Evolutionary conservation across 257 asterid genomes (phyloP), one percentile per base, ranked within the genome.

Genomic region (Solanum etuberosum): DNA sequence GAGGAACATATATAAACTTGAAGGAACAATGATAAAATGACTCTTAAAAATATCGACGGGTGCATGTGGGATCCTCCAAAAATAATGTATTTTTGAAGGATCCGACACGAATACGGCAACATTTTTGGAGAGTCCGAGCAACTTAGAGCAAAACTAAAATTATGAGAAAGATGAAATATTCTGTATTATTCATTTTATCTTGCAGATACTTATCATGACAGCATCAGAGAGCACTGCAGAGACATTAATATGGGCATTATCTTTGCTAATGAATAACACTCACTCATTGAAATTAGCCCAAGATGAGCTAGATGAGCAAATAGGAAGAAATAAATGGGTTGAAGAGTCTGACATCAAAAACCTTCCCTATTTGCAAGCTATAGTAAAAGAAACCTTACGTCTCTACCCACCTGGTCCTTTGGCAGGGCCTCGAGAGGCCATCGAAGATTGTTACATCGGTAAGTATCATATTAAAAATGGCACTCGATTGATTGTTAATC

Each of bases 341-440:
- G 90, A 91, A 84, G 97, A 94, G 67, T 86, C 94, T n/a, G 95
- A 94, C 87, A 88, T 94, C 67, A 77, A 84, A 81, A 88, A 88
- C 85, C 90, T 94, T 31, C 46, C 9, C 4, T 92, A 91, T 89
- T 35, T 94, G 3, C 92, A 91, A 57, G 92, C 97, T 15, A 86
- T 92, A 23, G 86, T 94, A 31, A 91, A 93, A 65, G 97, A 94
- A 61, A 92, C 95, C 0, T 76, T 94, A 1, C 91, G 95, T n/a
- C 32, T 94, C 70, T 93, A 91, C 89, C 97, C 98, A 13, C 94
- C 95, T 2, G 98, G 95, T 1, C 96, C 98, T 4, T 84, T 94
- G 14, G 29, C 90, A 0, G 96, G 93, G 5, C 96, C 96, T 1
- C 93, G 88, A 4, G 93, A 91, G 81, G 94, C 96, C 42, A 68